Evolutionary conservation across 768 basidiomycete genomes (phyloP), one percentile per base, ranked within the genome.

Genomic region (Xerocomus brunneocitrinus): DNA sequence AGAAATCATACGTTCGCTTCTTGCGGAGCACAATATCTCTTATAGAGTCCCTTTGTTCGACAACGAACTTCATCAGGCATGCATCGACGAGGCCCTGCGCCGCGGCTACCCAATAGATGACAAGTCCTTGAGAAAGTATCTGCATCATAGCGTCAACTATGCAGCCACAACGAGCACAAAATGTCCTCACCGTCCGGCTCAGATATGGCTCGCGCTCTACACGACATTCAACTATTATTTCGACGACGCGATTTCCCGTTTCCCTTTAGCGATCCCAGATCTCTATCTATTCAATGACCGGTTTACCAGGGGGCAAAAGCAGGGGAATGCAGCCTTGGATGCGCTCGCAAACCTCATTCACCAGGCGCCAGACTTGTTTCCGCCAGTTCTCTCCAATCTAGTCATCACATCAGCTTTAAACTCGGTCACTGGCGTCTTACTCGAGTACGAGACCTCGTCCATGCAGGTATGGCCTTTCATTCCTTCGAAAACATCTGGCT

Each of bases 81-180:
- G 62, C 48, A 49, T 46, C 22, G 43, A 54, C 30, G 63, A 61
- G 24, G 65, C 63, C 1, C 19, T 34, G 4, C 52, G 45, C 9
- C 53, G 62, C 14, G 30, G 39, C 22, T 49, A 49, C 30, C 39
- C 49, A 8, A 12, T 49, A 8, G 39, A 49, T 5, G 24, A 36
- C 24, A 14, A 25, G 6, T 47, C 28, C 6, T 14, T 41, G 30
- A 22, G 3, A 9, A 28, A 19, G 2, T 41, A 24, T 16, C 22
- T 49, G 8, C 49, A 13, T 16, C 22, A 7, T 3, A 22, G 39
- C 3, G 49, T 32, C 12, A 22, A 3, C 1, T 32, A 49, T 24
- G 39, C 8, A 22, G 36, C 48, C 7, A 13, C 19, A 5, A 22
- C 49, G 19, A 22, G 39, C 30, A n/a, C 43, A 14, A 28, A 5